Evolutionary conservation across 192 early-diverging fungal genomes (phyloP), one percentile per base, ranked within the genome.

Genomic region (Entomortierella lignicola): DNA sequence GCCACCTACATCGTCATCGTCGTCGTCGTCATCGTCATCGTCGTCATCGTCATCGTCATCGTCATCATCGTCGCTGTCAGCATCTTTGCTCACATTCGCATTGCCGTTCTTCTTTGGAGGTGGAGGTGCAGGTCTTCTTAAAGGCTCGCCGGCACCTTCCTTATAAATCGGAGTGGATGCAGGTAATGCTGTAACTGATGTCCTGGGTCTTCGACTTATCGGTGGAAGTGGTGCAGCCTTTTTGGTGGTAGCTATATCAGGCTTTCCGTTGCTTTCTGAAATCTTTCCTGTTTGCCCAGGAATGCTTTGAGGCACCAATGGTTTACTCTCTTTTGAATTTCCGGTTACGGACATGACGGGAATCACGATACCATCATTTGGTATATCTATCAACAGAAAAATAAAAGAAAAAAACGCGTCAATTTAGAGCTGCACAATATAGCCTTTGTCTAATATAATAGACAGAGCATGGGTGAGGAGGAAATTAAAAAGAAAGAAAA

Each of bases 91-190:
- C 17, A 3, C 15, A 4, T 15, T 47, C 3, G 15, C 15, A 20
- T 47, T 11, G 4, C 20, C 44, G 44, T 50, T 42, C 29, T 21
- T 56, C 15, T 31, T 55, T 13, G 75, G 75, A 20, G 75, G 75
- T 7, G 75, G 67, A 17, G 75, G 75, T 31, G 75, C 66, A 21
- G 75, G 61, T 70, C 66, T 26, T 25, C 75, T 41, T 1, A 41
- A 29, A 5, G 61, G 12, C n/a, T n/a, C n/a, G 15, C 50, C 67
- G 17, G 55, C 66, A n/a, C 62, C 55, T 21, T 62, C 66, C 37
- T 69, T 61, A 29, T 79, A 57, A 17, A 79, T 65, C 12, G 27
- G n/a, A 0, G 65, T 29, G 0, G 68, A 69, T 1, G 75, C 66
- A 23, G 75, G 75, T 10, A 79, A 47, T 2, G 63, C 26, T 7